Base-by-base conservation (phyloP, 352 stramenopile genomes). In the Elongisporangium anandrum region DNA sequence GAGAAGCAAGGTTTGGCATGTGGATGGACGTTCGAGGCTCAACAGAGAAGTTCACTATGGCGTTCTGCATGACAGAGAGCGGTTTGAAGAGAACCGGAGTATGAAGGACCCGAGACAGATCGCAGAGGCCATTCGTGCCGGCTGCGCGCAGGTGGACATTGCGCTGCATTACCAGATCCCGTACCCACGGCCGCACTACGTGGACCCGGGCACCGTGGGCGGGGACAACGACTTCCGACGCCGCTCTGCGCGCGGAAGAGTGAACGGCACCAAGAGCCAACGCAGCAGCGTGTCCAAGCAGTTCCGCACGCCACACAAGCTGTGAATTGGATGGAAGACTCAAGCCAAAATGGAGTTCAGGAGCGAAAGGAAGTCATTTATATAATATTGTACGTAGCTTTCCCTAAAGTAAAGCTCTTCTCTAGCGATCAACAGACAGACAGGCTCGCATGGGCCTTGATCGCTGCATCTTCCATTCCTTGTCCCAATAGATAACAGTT, bases 81-180 rank as follows among this genome's bases (percentile, higher is more conserved):
- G 68, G 49, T 92, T 92, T 63, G 82, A 93, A 59, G 83, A 87
- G 63, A 77, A 88, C 34, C 78, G 80, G 17, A 39, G 19, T 20
- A 41, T 91, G 21, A 52, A 29, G 0, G 62, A 77, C 52, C 26
- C 69, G 8, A 34, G 50, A 12, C 50, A 66, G 13, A 72, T 91
- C 53, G 63, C 77, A 12, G 73, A 89, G 55, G 71, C 81, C 10
- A 64, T 94, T 10, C 67, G 79, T 12, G 69, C 79, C 29, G 76
- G 66, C 8, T 75, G 91, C 55, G 79, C 88, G 52, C 77, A 92
- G 48, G 75, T 95, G 53, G 85, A 95, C 56, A 59, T 93, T 21
- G 85, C 83, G 23, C 54, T 95, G 47, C 83, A 93, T 68, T 92
- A 93, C 68, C 85, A 90, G 56, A 95, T 90, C 60, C 85, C 82